Evolutionary conservation across 768 basidiomycete species (phyloP), one percentile per base, ranked within the genome.

Genomic region (Tubosaeta brunneosetosa): DNA sequence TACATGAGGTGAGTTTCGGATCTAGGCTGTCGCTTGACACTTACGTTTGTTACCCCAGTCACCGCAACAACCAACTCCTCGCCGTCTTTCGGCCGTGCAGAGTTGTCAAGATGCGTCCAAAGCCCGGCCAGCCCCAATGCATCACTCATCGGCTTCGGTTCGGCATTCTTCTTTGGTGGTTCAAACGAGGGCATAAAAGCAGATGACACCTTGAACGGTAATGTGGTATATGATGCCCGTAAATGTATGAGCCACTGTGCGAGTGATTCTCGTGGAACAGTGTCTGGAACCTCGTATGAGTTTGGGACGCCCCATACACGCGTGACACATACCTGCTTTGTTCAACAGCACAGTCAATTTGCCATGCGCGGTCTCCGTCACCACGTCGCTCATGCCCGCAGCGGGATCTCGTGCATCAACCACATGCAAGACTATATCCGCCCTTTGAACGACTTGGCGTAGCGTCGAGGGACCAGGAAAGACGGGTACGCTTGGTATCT

Each of bases 371-470:
- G 72, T 57, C 33, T 68, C 67, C 17, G 72, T 69, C 44, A 85
- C 66, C 19, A 77, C 70, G 64, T 94, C 90, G 61, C 86, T 89
- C 47, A 91, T 77, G 64, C 79, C 84, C 17, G 87, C 75, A 11
- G 80, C 66, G 11, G 94, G 92, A 66, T 95, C 94, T 44, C 91
- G 77, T 2, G 86, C 88, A 65, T 95, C 94, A 41, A 95, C 76
- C 13, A 95, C 81, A 66, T 93, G 76, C 22, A 94, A 54, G 3
- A 94, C 68, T 6, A 91, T 85, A 66, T 97, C 89, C 32, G 91
- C 85, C 50, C 77, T 76, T 57, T 90, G 82, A 52, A 95, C 63
- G 6, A 88, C 91, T 16, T 58, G 48, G 13, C 63, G 67, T 3
- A 71, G 46, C 45, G 64, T 65, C 5, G 47, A 47, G 44, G 67